These are phyloP conservation scores for Cornus kousa DNA, from an alignment of 148 eudicot species.

Conservation along the genomic window DNA sequence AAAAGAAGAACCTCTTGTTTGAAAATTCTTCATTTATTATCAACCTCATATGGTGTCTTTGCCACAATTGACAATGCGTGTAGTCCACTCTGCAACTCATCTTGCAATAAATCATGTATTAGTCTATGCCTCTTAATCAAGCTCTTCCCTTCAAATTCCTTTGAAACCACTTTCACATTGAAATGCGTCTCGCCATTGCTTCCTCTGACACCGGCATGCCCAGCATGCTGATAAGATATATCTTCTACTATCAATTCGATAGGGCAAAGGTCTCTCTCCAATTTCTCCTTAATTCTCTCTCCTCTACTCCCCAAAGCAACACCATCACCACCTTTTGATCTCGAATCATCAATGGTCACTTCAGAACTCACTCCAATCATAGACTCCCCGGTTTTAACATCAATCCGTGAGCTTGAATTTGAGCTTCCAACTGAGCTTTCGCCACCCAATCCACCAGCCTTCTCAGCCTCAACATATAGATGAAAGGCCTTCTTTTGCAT, in stretches of 20 bases:
- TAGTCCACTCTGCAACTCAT: constrained; percentile 79
- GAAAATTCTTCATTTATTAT: constrained; percentile 12
- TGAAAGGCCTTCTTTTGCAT: constrained; percentile 78
- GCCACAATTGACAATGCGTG: constrained; percentile 86
- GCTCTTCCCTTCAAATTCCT: constrained; percentile 82
- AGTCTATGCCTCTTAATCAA: constrained; percentile 89
- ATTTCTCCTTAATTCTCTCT: constrained; percentile 55
- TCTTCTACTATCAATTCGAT: constrained; percentile 60
- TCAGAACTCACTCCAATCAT: constrained; percentile 18
- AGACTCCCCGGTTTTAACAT: constrained; percentile 11
- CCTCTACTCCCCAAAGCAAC: constrained; percentile 56
- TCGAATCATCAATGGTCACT: constrained; percentile 11
- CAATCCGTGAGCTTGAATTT: constrained; percentile 19
- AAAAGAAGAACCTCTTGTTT: constrained; percentile 12
- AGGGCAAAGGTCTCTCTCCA: constrained; percentile 68
- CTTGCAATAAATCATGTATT: constrained; percentile 70
- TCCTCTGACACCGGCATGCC: constrained; percentile 68
- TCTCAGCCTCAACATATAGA: constrained; percentile 59
- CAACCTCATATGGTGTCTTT: constrained; percentile 69
- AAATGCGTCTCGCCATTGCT: constrained; percentile 88
- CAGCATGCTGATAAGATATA: constrained; percentile 89
- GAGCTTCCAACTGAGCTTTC: constrained; percentile 11
- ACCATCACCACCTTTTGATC: constrained; percentile 13
- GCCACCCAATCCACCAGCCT: constrained; percentile 10
- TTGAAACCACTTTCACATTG: constrained; percentile 65